These are phyloP conservation scores for Maudiozyma humilis DNA, from an alignment of 1,139 yeast genomes.

Conservation along the genomic window DNA sequence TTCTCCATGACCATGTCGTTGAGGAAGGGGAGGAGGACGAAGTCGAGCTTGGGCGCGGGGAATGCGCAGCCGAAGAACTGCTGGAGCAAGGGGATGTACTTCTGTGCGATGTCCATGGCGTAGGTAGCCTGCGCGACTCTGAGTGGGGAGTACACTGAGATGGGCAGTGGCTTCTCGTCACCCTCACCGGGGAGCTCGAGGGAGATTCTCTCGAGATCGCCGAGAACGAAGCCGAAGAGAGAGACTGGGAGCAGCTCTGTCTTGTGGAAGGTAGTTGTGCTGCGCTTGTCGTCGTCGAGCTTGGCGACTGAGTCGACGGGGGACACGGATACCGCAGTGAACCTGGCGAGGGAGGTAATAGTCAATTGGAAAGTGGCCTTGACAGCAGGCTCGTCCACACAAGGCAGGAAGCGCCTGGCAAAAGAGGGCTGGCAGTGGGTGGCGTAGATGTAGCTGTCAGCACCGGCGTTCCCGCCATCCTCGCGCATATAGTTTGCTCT, in stretches of 20 bases:
- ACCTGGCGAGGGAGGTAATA: conserved; percentile 39
- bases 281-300: conserved; percentile 26
- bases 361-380: conserved; percentile 46
- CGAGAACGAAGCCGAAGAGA: conserved; percentile 57
- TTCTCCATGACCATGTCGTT: conserved; percentile 77
- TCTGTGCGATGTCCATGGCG: conserved; percentile 41
- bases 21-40: conserved; percentile 59
- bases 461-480: conserved; percentile 34
- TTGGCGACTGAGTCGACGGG: conserved; percentile 13
- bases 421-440: conserved; percentile 66
- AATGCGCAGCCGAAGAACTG: conserved; percentile 37
- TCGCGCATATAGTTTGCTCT: conserved; percentile 51
- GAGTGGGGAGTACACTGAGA: conserved; percentile 48
- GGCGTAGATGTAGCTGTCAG: conserved; percentile 46
- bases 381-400: conserved; percentile 51
- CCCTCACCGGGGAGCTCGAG: too few relatives aligned
- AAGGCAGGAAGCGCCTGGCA: conserved; percentile 55
- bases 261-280: conserved; percentile 37
- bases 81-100: conserved; percentile 41
- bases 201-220: conserved; percentile 51
- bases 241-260: conserved; percentile 57
- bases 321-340: conserved; percentile 46
- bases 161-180: conserved; percentile 28
- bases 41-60: conserved; percentile 57
- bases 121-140: conserved; percentile 39